A percentile compares a stretch with the other conserved stretches of the same genome.
phyloP scores from a whole-genome alignment of 2,329 filamentous ascomycete species.

The Xylariaceae sp. region DNA sequence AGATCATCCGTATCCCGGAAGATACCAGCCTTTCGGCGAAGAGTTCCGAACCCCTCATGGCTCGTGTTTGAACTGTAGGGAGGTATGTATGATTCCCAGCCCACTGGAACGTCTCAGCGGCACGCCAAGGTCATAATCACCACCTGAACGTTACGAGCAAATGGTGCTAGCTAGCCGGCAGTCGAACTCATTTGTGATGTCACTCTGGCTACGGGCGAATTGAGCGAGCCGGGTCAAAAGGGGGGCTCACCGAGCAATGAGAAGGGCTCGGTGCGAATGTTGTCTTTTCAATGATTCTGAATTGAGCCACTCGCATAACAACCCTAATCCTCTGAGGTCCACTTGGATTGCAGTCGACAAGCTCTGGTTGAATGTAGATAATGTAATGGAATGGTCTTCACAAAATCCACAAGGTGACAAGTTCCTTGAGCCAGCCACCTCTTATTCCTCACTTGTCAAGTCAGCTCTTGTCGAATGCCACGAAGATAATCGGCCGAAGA shows the following conservation, averaged over 20 bases:
- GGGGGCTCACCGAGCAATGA: constrained; percentile 20
- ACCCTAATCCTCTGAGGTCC: not conserved
- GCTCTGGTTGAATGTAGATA: too few species aligned
- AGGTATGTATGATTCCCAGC: too few species aligned
- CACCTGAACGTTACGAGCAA: constrained; percentile 13
- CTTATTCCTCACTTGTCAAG: not conserved
- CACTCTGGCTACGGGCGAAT: not conserved
- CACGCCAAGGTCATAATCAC: constrained; percentile 17
- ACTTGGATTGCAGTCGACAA: not conserved
- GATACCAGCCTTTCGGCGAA: constrained; percentile 13
- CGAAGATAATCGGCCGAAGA: not conserved
- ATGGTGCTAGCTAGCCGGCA: constrained; percentile 16
- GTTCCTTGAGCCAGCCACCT: too few species aligned
- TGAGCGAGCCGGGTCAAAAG: constrained; percentile 6
- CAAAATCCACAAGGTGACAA: too few species aligned
- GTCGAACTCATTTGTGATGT: constrained; percentile 1
- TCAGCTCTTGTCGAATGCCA: not conserved
- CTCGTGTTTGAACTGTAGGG: constrained; percentile 18
- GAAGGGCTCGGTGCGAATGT: constrained; percentile 12
- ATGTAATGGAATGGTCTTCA: too few species aligned
- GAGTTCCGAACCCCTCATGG: constrained; percentile 24
- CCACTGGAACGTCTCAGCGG: constrained; percentile 25
- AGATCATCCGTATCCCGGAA: constrained; percentile 6
- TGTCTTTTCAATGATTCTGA: not conserved
- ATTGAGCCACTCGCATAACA: not conserved